Base-by-base conservation (phyloP, 179 eudicot species). In the Spergularia azorica region DNA sequence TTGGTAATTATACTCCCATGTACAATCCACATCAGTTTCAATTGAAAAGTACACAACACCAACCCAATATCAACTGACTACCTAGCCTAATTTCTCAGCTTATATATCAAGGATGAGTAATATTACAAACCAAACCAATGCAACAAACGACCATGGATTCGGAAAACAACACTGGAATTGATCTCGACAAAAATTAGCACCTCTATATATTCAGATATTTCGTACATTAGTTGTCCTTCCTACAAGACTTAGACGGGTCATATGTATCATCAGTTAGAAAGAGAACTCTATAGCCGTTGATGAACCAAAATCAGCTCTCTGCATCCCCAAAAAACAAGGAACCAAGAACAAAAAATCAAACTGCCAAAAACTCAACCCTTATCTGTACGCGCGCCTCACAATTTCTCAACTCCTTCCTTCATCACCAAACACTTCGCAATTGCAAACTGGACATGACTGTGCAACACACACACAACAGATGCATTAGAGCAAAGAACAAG, bases 371-470 rank as follows among this genome's bases (percentile, higher is more conserved):
- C 75, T 67, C 26, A 67, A 73, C 55, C 63, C 71, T 55, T 57
- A 72, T 79, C 79, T 76, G 72, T 77, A 79, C 75, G 68, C 74
- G 79, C 76, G 73, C 76, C 76, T n/a, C 54, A 32, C 71, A 46
- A 69, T 41, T 41, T 72, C 68, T 70, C 78, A 75, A 38, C 77
- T 81, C 76, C 63, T 80, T 58, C 83, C 67, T 55, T 86, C 89
- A 36, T 77, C 79, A n/a, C 85, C 87, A 43, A 82, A 83, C 54
- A 79, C 80, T 76, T 81, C 80, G 20, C 77, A 56, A 62, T 84
- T 84, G 87, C 87, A 84, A 46, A 84, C 82, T 12, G 84, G 87
- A 71, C 87, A 81, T 39, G 82, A 78, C 84, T 84, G 80, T 71
- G 6, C 38, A 61, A 26, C 57, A 77, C 32, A 77, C 32, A 41